phyloP scores from a whole-genome alignment of 2,329 filamentous ascomycete genomes.

The Arthrinium phaeospermum region DNA sequence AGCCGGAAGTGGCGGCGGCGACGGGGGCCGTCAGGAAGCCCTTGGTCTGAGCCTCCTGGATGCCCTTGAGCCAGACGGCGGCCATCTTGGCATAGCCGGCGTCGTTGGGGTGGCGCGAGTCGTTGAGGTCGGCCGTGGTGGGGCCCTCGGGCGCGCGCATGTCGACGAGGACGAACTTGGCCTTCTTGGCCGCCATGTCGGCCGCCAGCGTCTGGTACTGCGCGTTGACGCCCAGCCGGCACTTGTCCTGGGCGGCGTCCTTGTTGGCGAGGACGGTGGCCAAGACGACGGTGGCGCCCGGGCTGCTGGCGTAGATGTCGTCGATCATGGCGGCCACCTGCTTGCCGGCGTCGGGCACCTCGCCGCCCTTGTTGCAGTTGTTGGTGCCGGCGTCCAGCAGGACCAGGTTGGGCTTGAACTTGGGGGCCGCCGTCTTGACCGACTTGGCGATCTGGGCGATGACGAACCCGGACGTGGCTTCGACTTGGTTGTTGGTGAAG shows the following conservation, averaged over 20 bases:
- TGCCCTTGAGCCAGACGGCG: slow-evolving; percentile 30
- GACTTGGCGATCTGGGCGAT: slow-evolving; percentile 30
- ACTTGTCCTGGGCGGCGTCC: slow-evolving; percentile 29
- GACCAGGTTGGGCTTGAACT: slow-evolving; percentile 31
- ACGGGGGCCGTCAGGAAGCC: slow-evolving; percentile 22
- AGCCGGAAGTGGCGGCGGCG: not conserved
- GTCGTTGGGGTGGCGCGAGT: slow-evolving; percentile 33
- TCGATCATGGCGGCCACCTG: slow-evolving; percentile 30
- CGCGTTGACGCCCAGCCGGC: slow-evolving; percentile 29
- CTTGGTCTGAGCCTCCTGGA: slow-evolving; percentile 20
- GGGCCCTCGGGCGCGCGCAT: slow-evolving; percentile 30
- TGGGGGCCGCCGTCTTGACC: slow-evolving; percentile 25
- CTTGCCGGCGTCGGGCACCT: slow-evolving; percentile 28
- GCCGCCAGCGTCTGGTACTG: slow-evolving; percentile 28
- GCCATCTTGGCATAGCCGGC: slow-evolving; percentile 33
- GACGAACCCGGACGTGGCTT: slow-evolving; percentile 31
- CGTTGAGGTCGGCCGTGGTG: slow-evolving; percentile 29
- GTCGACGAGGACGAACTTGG: slow-evolving; percentile 30
- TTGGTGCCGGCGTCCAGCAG: slow-evolving; percentile 34
- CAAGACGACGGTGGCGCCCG: slow-evolving; percentile 32
- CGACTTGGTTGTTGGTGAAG: slow-evolving; percentile 31
- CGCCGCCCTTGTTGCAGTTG: slow-evolving; percentile 31
- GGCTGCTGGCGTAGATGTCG: slow-evolving; percentile 29
- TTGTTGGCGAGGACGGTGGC: slow-evolving; percentile 33
- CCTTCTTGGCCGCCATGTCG: slow-evolving; percentile 21